phyloP scores from a whole-genome alignment of 2,329 filamentous ascomycete genomes.

The Hypocreales sp. region DNA sequence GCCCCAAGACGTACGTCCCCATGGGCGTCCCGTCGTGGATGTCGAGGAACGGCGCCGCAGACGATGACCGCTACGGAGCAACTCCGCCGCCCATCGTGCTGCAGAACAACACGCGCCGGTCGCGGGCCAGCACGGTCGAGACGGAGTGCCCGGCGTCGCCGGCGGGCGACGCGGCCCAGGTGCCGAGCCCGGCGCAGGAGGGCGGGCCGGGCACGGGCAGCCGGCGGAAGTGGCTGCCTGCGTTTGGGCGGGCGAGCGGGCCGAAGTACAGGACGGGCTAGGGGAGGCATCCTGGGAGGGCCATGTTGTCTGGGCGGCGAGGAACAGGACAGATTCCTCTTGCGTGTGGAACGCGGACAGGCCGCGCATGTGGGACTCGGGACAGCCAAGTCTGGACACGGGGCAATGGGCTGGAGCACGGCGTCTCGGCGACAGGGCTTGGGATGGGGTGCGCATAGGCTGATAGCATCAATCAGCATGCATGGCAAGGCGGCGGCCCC shows the following conservation, averaged over 20 bases:
- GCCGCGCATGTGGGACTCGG: no score
- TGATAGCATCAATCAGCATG: no score
- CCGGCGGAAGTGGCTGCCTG: constrained; percentile 20
- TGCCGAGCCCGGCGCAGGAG: neutral
- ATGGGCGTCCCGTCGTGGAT: constrained; percentile 26
- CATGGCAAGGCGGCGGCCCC: no score
- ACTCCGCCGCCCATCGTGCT: constrained; percentile 42
- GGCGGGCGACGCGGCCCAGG: neutral
- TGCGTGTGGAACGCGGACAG: neutral
- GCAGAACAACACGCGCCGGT: constrained; percentile 18
- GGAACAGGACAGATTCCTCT: no score
- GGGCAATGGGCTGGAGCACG: no score
- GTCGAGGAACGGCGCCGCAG: constrained; percentile 16
- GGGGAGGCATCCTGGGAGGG: no score
- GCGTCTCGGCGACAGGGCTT: no score
- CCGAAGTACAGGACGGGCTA: constrained; percentile 8
- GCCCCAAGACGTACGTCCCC: constrained; percentile 7
- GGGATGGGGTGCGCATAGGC: no score
- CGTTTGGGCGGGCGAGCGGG: constrained; percentile 12
- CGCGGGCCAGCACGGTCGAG: constrained; percentile 12
- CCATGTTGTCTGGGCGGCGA: neutral
- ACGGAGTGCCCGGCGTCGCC: constrained; percentile 6
- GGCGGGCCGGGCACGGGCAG: constrained; percentile 10
- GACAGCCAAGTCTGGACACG: no score
- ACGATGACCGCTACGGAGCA: constrained; percentile 30